Percentiles rank a stretch among this genome's conserved stretches.
Evolutionary conservation across 2,329 filamentous ascomycete species (phyloP).

Genomic region (Clarireedia homoeocarpa): DNA sequence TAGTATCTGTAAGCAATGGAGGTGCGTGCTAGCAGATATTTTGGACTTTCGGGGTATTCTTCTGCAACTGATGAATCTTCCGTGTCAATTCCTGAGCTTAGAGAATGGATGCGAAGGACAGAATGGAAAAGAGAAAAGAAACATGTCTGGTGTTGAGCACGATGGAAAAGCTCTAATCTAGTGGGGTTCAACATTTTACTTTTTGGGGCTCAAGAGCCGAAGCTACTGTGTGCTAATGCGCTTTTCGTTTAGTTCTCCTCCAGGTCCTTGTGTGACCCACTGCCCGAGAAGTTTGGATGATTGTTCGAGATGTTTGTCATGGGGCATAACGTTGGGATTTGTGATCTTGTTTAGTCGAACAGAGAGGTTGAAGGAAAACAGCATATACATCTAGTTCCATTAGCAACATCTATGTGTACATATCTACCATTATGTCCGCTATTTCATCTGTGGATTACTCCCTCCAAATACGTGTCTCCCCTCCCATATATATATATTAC

Average conservation of each 20-base stretch:
- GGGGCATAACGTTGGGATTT: not conserved
- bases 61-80: not conserved
- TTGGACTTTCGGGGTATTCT: not conserved
- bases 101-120: not conserved
- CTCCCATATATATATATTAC: not conserved
- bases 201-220: not conserved
- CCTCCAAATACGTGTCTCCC: not conserved
- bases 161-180: not conserved
- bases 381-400: not conserved
- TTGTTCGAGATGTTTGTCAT: not conserved
- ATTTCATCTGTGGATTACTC: not conserved
- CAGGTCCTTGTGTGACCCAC: constrained; percentile 1
- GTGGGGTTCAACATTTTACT: constrained; percentile 6
- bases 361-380: not conserved
- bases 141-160: not conserved
- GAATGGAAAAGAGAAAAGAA: not conserved
- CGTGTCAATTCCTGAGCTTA: not conserved
- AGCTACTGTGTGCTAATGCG: constrained; percentile 4
- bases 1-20: constrained; percentile 27
- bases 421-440: not conserved
- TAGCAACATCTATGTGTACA: not conserved
- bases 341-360: not conserved
- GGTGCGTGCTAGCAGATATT: constrained; percentile 25
- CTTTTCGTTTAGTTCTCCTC: not conserved
- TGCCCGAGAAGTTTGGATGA: not conserved